phyloP scores from a whole-genome alignment of 495 filamentous ascomycete genomes.

The Rostrohypoxylon terebratum region DNA sequence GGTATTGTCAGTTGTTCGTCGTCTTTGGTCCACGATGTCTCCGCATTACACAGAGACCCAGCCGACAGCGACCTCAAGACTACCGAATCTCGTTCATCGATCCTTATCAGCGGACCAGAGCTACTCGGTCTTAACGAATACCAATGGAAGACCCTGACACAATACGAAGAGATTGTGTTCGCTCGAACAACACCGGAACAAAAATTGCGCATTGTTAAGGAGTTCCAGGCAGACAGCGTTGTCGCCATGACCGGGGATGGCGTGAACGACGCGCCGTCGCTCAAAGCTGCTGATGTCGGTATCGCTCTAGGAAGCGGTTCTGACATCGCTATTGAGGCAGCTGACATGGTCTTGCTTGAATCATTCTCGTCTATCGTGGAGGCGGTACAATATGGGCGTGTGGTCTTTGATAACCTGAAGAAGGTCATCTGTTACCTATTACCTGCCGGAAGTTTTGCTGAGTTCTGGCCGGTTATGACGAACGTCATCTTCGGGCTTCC shows the following conservation, averaged over 20 bases:
- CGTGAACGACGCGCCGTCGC: slow-evolving; percentile 84
- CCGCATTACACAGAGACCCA: slow-evolving; percentile 53
- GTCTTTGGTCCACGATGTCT: slow-evolving; percentile 53
- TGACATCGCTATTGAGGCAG: slow-evolving; percentile 78
- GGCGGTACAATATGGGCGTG: slow-evolving; percentile 73
- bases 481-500: slow-evolving; percentile 77
- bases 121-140: slow-evolving; percentile 66
- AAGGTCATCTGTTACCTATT: slow-evolving; percentile 79
- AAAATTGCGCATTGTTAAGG: slow-evolving; percentile 78
- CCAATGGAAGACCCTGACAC: slow-evolving; percentile 68
- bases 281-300: slow-evolving; percentile 80
- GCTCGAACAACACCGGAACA: slow-evolving; percentile 80
- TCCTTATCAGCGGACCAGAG: slow-evolving; percentile 69
- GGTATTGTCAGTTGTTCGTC: slow-evolving; percentile 69
- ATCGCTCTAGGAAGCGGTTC: slow-evolving; percentile 84
- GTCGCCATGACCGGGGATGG: slow-evolving; percentile 76
- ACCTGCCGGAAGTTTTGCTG: slow-evolving; percentile 73
- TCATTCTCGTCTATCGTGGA: slow-evolving; percentile 74
- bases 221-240: slow-evolving; percentile 67
- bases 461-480: slow-evolving; percentile 78
- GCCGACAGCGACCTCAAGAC: slow-evolving; percentile 29
- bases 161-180: slow-evolving; percentile 74
- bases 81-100: slow-evolving; percentile 43
- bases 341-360: slow-evolving; percentile 77
- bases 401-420: slow-evolving; percentile 79